Percentiles rank a stretch among this genome's conserved stretches.
These are phyloP conservation scores for Elsinoe fawcettii DNA, from an alignment of 2,329 filamentous ascomycete species.

Conservation along the genomic window DNA sequence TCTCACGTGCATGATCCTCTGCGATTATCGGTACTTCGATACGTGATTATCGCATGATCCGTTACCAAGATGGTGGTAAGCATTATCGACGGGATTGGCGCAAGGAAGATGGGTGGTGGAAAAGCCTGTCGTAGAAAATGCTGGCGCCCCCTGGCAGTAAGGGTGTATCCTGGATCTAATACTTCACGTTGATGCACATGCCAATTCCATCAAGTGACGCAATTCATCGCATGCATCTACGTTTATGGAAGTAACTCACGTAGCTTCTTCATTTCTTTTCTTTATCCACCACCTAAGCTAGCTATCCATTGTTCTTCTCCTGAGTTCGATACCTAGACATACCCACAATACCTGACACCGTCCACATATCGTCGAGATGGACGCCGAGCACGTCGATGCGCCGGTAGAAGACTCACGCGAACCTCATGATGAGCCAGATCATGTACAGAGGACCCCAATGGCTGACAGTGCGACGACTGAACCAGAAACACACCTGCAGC, in stretches of 20 bases:
- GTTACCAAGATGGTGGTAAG: background rate
- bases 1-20: background rate
- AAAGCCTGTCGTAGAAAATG: background rate
- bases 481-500: background rate
- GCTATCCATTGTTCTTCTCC: background rate
- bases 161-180: background rate
- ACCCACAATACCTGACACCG: background rate
- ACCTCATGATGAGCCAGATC: background rate
- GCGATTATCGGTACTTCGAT: background rate
- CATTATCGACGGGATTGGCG: slow-evolving; percentile 3
- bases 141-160: background rate
- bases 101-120: background rate
- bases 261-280: background rate
- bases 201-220: background rate
- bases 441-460: background rate
- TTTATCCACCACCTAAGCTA: background rate
- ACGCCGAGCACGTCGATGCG: background rate
- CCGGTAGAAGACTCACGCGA: background rate
- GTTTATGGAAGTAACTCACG: background rate
- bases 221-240: background rate
- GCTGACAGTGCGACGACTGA: background rate
- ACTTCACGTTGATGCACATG: background rate
- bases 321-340: background rate
- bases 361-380: background rate
- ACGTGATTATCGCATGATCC: background rate